Conservation (phyloP, 257 asterid species). For the Eustoma russellianum region DNA sequence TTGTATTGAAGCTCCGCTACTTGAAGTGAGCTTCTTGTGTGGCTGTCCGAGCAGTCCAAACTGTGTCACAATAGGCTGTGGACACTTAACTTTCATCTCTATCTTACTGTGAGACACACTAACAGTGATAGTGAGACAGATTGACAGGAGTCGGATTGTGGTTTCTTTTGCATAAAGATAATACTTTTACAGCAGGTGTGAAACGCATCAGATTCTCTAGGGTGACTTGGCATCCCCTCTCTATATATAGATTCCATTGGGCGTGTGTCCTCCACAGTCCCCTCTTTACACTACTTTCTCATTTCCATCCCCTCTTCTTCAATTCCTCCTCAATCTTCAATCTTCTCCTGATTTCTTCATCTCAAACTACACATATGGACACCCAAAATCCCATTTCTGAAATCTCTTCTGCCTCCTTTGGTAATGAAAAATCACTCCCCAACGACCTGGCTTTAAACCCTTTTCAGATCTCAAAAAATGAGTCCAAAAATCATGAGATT, state of each 20-base stretch:
- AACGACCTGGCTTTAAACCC: not conserved
- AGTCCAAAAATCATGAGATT: slow-evolving; percentile 4
- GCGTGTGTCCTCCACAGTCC: slow-evolving; percentile 55
- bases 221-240: slow-evolving; percentile 6
- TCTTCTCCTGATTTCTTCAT: not conserved
- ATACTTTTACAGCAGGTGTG: slow-evolving; percentile 8
- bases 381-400: not conserved
- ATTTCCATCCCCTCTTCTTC: not conserved
- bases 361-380: not conserved
- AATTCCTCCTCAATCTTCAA: not conserved
- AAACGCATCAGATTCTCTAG: slow-evolving; percentile 31
- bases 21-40: no score
- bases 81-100: no score
- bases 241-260: slow-evolving; percentile 17
- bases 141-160: no score
- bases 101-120: no score
- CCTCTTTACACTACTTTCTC: slow-evolving; percentile 2
- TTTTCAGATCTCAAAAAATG: slow-evolving; percentile 7
- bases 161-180: not conserved
- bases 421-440: slow-evolving; percentile 15
- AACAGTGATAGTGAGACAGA: no score
- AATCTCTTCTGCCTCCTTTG: not conserved
- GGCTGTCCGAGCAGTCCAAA: no score
- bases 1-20: no score
- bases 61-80: no score